Conservation (phyloP, 306 rosid species). For the Alnus rubra region DNA sequence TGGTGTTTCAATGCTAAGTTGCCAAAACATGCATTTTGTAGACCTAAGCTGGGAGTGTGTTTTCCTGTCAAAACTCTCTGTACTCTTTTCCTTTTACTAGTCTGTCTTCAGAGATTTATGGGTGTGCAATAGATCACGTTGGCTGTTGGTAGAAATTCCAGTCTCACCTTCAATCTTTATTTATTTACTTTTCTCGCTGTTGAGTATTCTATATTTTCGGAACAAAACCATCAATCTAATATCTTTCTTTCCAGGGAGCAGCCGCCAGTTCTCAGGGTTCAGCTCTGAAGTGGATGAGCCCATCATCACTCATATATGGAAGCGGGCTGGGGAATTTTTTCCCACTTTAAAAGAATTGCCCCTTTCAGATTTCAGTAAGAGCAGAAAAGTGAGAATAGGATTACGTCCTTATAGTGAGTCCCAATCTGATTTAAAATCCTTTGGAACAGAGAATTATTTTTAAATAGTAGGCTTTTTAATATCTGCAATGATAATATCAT, state of each 20-base stretch:
- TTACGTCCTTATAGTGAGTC: constrained; percentile 87
- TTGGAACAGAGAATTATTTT: constrained; percentile 3
- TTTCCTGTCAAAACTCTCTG: neutral
- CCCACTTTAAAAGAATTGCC: constrained; percentile 58
- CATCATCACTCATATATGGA: constrained; percentile 67
- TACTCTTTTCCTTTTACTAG: neutral
- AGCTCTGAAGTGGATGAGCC: constrained; percentile 65
- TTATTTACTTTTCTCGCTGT: neutral
- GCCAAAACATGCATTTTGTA: neutral
- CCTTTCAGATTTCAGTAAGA: constrained; percentile 53
- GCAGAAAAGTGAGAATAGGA: constrained; percentile 78
- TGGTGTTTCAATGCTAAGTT: neutral
- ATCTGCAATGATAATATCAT: neutral
- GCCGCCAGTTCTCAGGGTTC: constrained; percentile 88
- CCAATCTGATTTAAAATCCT: constrained; percentile 24
- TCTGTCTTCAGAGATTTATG: neutral
- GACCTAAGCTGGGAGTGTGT: neutral
- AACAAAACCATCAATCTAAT: neutral
- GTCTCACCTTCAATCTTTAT: neutral
- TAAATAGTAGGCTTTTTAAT: constrained; percentile 19
- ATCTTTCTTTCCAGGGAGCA: constrained; percentile 62
- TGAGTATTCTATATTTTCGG: neutral
- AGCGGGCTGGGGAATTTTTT: constrained; percentile 71
- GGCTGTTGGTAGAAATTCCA: neutral
- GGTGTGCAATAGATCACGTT: neutral